phyloP scores from a whole-genome alignment of 306 rosid species.

The Carpinus viminea region DNA sequence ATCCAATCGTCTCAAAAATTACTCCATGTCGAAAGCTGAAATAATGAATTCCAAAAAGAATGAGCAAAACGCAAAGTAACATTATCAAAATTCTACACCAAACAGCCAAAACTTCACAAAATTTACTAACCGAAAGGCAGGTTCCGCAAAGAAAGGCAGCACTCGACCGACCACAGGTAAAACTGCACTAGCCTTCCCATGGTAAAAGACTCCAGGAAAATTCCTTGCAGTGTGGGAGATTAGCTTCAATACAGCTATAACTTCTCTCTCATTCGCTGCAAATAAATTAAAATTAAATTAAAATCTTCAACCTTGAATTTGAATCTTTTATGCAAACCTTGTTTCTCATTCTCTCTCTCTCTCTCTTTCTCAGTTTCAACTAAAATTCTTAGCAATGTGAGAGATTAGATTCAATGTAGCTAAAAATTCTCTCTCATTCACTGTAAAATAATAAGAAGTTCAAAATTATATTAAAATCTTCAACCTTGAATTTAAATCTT shows the following conservation, averaged over 20 bases:
- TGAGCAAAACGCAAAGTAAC: background rate
- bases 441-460: conserved; percentile 22
- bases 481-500: background rate
- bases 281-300: background rate
- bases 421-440: conserved; percentile 56
- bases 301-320: background rate
- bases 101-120: background rate
- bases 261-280: conserved; percentile 68
- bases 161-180: conserved; percentile 68
- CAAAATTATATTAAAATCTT: background rate
- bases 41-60: background rate
- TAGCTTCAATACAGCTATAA: conserved; percentile 69
- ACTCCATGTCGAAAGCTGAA: conserved; percentile 73
- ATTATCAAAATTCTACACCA: background rate
- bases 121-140: conserved; percentile 52
- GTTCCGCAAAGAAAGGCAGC: conserved; percentile 77
- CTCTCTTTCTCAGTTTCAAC: background rate
- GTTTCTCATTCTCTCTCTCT: background rate
- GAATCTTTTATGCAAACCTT: background rate
- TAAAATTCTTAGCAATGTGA: conserved; percentile 37
- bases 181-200: conserved; percentile 57
- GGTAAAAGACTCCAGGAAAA: conserved; percentile 79
- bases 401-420: conserved; percentile 74
- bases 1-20: conserved; percentile 66
- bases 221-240: conserved; percentile 60